phyloP scores from a whole-genome alignment of 2,329 filamentous ascomycete genomes.

The Ophiostoma populinum region DNA sequence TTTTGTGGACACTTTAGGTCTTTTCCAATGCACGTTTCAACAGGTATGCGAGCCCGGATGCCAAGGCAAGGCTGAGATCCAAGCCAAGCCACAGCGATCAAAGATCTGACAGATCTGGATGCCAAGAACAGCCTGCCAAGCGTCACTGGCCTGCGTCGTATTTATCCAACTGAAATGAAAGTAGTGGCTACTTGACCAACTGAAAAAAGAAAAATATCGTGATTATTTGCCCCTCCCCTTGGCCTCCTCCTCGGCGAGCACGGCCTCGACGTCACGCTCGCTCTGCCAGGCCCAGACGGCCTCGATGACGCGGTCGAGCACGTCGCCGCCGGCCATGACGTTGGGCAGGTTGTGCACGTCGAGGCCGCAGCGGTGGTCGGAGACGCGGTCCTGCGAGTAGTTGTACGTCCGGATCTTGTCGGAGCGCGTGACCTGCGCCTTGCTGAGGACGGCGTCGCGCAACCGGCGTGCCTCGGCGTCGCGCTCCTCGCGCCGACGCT shows the following conservation, averaged over 20 bases:
- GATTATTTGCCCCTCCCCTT: conserved; percentile 1
- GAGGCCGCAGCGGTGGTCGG: conserved; percentile 68
- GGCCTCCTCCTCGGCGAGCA: conserved; percentile 40
- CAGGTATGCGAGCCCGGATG: no score
- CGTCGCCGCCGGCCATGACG: conserved; percentile 58
- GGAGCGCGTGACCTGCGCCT: conserved; percentile 68
- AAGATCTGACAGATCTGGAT: no score
- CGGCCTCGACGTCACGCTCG: conserved; percentile 52
- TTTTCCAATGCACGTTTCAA: no score
- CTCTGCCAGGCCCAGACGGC: conserved; percentile 63
- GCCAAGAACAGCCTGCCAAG: no score
- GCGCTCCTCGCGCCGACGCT: conserved; percentile 60
- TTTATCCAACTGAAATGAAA: no score
- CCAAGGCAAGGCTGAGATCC: no score
- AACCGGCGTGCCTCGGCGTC: conserved; percentile 64
- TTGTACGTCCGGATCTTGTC: conserved; percentile 96
- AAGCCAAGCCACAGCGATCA: no score
- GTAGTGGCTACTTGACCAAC: no score
- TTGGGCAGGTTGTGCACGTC: conserved; percentile 67
- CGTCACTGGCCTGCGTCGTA: no score
- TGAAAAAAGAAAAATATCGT: neutral
- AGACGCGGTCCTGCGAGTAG: conserved; percentile 56
- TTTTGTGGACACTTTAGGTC: no score
- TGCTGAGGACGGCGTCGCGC: conserved; percentile 61
- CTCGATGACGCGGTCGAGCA: conserved; percentile 58